phyloP scores from a whole-genome alignment of 768 basidiomycete genomes.

The Lentinula sp. region DNA sequence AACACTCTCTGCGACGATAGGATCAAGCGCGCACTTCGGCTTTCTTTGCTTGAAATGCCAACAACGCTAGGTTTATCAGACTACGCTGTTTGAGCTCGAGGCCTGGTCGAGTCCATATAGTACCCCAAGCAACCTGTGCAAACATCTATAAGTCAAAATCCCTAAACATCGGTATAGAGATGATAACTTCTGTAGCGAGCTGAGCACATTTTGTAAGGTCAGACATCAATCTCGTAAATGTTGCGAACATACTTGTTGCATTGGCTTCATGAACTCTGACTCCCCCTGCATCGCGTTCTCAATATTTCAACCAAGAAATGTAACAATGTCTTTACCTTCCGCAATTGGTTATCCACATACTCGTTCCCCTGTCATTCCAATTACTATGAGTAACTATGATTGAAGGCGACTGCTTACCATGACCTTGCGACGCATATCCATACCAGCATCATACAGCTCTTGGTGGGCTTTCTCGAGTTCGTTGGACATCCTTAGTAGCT shows the following conservation, averaged over 20 bases:
- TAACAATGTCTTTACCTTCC: constrained; percentile 15
- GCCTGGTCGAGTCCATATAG: constrained; percentile 41
- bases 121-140: constrained; percentile 36
- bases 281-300: constrained; percentile 18
- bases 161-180: constrained; percentile 7
- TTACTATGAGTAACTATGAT: neutral
- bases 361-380: constrained; percentile 28
- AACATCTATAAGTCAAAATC: neutral
- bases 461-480: constrained; percentile 25
- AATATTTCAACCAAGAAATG: neutral
- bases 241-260: constrained; percentile 29
- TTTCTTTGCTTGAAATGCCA: constrained; percentile 36
- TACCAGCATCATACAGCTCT: constrained; percentile 37
- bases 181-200: constrained; percentile 30
- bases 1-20: neutral
- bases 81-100: constrained; percentile 40
- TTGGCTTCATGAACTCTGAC: constrained; percentile 40
- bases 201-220: constrained; percentile 2
- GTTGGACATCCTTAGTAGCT: neutral
- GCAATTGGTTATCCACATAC: constrained; percentile 35
- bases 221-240: neutral
- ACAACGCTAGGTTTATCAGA: constrained; percentile 35
- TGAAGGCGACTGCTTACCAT: constrained; percentile 22
- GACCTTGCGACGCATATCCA: constrained; percentile 31
- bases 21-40: constrained; percentile 26